Base-by-base conservation (phyloP, 2,329 filamentous ascomycete genomes). In the Alternaria consortialis region DNA sequence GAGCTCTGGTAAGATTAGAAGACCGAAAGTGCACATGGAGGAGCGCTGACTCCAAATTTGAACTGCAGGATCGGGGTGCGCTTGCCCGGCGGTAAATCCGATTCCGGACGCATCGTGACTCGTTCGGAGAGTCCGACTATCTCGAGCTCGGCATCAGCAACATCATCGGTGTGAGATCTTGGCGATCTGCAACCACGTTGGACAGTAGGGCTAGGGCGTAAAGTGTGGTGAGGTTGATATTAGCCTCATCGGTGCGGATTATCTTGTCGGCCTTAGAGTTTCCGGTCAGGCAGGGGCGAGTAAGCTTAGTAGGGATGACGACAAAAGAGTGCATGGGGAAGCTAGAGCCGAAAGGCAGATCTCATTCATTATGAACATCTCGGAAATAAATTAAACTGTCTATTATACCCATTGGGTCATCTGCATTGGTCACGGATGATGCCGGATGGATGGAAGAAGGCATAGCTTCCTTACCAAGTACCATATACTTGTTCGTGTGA, bases 111-210 rank as follows among this genome's bases (percentile, higher is more conserved):
- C 25, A 53, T 31, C 27, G 40, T 23, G 9, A 58, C 43, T 53
- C 43, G 29, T 39, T 60, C 54, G 31, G 63, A 60, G 44, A 60
- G 54, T 20, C 57, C 53, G 52, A 58, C 40, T 6, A 57, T 56
- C 34, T 48, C 60, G 56, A 42, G 54, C 32, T 60, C 37, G 54
- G 37, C 53, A 36, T 60, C 37, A 57, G 43, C 53, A 42, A 42
- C 25, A 31, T 44, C 39, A 66, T 66, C 62, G 64, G 63, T 61
- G 61, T 66, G 47, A 60, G 60, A 60, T 20, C 50, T 60, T 53
- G 59, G 59, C 54, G 23, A 31, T 50, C 17, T 47, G 37, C 17
- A 53, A 48, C 43, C 34, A 47, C 56, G 27, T 50, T 61, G 37
- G 13, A 34, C 32, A 39, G 12, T 29, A 42, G 34, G 48, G 58